Base-by-base conservation (phyloP, 805 yeast genomes). In the Maudiozyma serrabonitensis region DNA sequence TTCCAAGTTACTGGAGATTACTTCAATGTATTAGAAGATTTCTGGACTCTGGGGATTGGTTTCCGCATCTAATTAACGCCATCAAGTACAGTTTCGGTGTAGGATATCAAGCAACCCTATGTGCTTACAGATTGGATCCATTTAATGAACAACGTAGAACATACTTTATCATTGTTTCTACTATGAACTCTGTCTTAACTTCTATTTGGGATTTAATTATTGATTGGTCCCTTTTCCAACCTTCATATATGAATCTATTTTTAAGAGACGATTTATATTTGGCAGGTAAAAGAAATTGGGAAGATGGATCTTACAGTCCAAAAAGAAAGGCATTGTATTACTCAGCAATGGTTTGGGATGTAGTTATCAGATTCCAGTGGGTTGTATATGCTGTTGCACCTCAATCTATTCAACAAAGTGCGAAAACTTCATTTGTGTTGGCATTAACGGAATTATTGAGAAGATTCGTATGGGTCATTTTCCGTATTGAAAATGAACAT, bases 401-500 rank as follows among this genome's bases (percentile, higher is more conserved):
- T 42, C 63, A 67, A 43, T 85, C 87, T 51, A 80, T 88, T 51
- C 91, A 86, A 66, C 96, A 91, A 61, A 84, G 91, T 62, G 95
- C 95, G 0, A 77, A 79, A 21, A 84, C 95, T 1, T 82, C 95
- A 62, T 90, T 91, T 61, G 73, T 79, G 46, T 79, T 93, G 45
- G 96, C 95, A 0, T 55, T 86, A 28, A 87, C 93, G 0, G 99
- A 93, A 66, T 67, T 88, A 3, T 34, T 85, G 2, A 76, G 99
- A 62, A 75, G 99, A 61, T 84, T 87, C 56, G 70, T 91, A 13
- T 93, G 99, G 99, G 74, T 88, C 7, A 78, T 86, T 45, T 84
- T 93, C 71, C 81, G 99, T 69, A 84, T 93, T 76, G 99, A 93
- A 58, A 93, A 93, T 67, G 98, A 93, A 66, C 99, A 93, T 66